phyloP scores from a whole-genome alignment of 2,329 filamentous ascomycete species.

The Colletotrichum caudatum region DNA sequence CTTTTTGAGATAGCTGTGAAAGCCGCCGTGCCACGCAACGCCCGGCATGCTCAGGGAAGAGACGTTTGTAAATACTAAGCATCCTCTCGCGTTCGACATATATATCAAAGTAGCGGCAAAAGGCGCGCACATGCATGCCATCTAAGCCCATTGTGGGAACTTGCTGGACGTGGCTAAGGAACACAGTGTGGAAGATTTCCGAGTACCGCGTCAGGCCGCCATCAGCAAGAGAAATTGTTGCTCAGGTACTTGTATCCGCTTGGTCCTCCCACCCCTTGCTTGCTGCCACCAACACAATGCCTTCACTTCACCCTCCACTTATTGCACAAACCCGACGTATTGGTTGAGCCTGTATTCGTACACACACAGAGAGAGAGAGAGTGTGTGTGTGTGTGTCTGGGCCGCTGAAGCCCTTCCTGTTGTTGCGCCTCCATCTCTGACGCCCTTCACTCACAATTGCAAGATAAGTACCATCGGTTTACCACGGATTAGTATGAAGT shows the following conservation, averaged over 20 bases:
- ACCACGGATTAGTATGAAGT: constrained; percentile 18
- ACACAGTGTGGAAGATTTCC: constrained; percentile 33
- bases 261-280: background rate
- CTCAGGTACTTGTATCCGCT: constrained; percentile 19
- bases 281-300: constrained; percentile 7
- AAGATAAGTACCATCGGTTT: background rate
- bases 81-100: too few species aligned
- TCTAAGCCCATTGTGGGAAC: background rate
- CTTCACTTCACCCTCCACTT: constrained; percentile 6
- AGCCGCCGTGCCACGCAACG: too few species aligned
- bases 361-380: background rate
- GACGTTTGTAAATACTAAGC: background rate
- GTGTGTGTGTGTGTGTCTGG: too few species aligned
- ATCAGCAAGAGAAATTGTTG: constrained; percentile 27
- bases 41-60: too few species aligned
- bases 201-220: constrained; percentile 17
- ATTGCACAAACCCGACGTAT: background rate
- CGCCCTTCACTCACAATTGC: background rate
- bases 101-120: background rate
- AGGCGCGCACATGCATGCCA: constrained; percentile 3
- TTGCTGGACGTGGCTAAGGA: background rate
- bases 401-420: background rate
- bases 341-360: background rate
- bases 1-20: background rate
- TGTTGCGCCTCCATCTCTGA: background rate